phyloP scores from a whole-genome alignment of 768 basidiomycete genomes.

The Boletellus sp. region DNA sequence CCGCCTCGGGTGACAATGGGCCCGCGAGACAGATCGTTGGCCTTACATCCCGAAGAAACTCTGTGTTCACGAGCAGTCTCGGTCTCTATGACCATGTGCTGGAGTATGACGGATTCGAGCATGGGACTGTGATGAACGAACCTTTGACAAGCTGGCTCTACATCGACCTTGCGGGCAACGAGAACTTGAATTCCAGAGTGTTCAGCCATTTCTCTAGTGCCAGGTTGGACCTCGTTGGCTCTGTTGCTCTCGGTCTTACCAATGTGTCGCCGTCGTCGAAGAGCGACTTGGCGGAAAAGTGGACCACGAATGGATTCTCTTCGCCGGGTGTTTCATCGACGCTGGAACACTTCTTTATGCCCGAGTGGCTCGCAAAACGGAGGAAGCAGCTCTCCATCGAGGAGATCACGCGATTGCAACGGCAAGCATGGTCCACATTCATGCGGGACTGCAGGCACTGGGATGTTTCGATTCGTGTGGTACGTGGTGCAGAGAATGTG shows the following conservation, averaged over 20 bases:
- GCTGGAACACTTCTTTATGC: constrained; percentile 62
- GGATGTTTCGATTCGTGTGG: constrained; percentile 48
- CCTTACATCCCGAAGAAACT: constrained; percentile 55
- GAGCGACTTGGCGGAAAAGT: constrained; percentile 30
- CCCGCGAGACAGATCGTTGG: constrained; percentile 45
- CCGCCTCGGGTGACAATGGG: neutral
- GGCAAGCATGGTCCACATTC: constrained; percentile 54
- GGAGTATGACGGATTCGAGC: constrained; percentile 48
- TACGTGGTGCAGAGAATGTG: constrained; percentile 46
- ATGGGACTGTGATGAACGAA: constrained; percentile 28
- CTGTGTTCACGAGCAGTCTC: constrained; percentile 50
- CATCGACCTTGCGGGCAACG: constrained; percentile 61
- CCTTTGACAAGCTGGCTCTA: constrained; percentile 48
- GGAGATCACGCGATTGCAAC: constrained; percentile 50
- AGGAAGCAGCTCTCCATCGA: constrained; percentile 42
- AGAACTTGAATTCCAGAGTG: constrained; percentile 44
- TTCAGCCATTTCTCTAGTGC: constrained; percentile 34
- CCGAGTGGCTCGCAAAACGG: constrained; percentile 61
- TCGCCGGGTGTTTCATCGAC: constrained; percentile 3
- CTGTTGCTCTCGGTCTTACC: constrained; percentile 53
- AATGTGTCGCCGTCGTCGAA: constrained; percentile 47
- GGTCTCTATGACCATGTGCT: constrained; percentile 56
- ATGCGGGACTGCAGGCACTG: constrained; percentile 54
- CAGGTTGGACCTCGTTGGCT: constrained; percentile 33
- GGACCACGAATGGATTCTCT: constrained; percentile 39